Evolutionary conservation across 768 basidiomycete species (phyloP), one percentile per base, ranked within the genome.

Genomic region (Fomitopsis serialis): DNA sequence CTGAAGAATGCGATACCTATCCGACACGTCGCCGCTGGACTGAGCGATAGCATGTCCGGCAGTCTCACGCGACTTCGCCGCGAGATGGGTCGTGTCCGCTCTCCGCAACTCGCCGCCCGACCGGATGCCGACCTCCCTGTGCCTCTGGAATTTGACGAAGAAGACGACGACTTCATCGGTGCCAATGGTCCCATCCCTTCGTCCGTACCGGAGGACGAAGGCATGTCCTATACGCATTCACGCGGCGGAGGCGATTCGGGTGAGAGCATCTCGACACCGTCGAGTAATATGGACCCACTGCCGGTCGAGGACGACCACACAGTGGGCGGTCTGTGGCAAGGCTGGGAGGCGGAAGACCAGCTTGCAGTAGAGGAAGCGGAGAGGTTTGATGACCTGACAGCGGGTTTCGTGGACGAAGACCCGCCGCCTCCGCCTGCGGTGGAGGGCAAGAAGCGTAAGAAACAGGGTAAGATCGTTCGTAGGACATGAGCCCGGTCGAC

Each of bases 91-190:
- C 75, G 74, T 50, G 79, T 78, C 3, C 70, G 79, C 2, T 77
- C 78, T 9, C 78, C 81, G 22, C 65, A 63, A 53, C 60, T 73
- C 23, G 59, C 58, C 23, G 70, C 66, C 43, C 5, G 29, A 11
- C 59, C 57, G 48, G 50, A 50, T 45, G 58, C 63, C 24, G 61
- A 60, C 10, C 58, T 50, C n/a, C 61, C 56, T 1, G 79, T 79
- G 15, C 76, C 79, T 23, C 67, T 84, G 22, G 73, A 76, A 59
- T 87, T 87, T 62, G 84, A 84, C 48, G 83, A 87, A 60, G 81
- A 82, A 54, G 86, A 87, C 51, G 84, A 87, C 51, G 82, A 84
- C 45, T 81, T 85, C 59, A 50, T 71, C 19, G 29, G n/a, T 3
- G 22, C 21, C n/a, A 19, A 6, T 21, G 9, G 13, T 6, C 19